phyloP scores from a whole-genome alignment of 768 basidiomycete species.

The Mycena albidolilacea region DNA sequence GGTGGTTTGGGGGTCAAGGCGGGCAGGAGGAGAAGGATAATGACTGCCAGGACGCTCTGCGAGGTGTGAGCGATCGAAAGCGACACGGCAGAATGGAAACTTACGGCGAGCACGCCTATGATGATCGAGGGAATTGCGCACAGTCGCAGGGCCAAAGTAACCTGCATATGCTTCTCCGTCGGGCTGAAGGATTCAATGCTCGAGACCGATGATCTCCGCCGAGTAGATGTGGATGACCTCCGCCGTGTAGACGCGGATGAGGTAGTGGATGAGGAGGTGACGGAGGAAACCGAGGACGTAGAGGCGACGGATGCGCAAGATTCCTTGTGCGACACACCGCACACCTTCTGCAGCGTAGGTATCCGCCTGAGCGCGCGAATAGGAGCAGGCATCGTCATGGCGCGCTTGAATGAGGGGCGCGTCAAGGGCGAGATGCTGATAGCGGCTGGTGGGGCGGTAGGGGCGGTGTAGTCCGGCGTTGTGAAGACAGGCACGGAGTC shows the following conservation, averaged over 20 bases:
- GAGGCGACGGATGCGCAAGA: background rate
- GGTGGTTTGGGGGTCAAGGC: background rate
- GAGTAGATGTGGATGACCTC: background rate
- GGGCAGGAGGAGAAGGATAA: constrained; percentile 14
- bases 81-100: background rate
- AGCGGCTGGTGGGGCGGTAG: background rate
- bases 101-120: constrained; percentile 15
- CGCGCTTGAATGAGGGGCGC: constrained; percentile 10
- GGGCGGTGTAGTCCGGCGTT: constrained; percentile 16
- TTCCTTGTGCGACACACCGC: background rate
- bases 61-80: no score
- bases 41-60: constrained; percentile 18
- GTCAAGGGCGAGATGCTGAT: constrained; percentile 23
- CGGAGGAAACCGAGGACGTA: background rate
- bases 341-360: background rate
- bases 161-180: background rate
- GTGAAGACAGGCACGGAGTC: constrained; percentile 28
- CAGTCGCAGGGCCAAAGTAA: constrained; percentile 1
- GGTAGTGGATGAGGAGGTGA: background rate
- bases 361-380: constrained; percentile 11
- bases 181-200: constrained; percentile 30
- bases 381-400: constrained; percentile 23
- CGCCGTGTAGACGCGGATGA: no score
- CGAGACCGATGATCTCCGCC: constrained; percentile 13
- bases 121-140: constrained; percentile 5